Base-by-base conservation (phyloP, 352 stramenopile genomes). In the Blastocystis sp. region DNA sequence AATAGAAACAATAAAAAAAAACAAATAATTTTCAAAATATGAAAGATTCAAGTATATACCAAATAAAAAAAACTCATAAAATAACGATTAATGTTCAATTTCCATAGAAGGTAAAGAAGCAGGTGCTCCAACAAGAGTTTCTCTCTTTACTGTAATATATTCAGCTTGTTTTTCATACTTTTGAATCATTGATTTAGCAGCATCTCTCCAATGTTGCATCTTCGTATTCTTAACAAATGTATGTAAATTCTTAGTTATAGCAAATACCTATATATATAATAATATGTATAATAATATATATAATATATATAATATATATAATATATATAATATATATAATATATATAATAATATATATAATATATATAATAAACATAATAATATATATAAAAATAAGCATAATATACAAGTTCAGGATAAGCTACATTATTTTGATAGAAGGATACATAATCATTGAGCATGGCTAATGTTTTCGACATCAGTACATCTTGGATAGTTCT, bases 381-480 rank as follows among this genome's bases (percentile, higher is more conserved):
- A 88, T 69, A 67, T 64, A 45, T 43, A 71, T 34, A 36, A 87
- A 77, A 78, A 79, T 80, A n/a, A n/a, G n/a, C n/a, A n/a, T n/a
- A 76, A 56, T 92, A 77, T 0, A 78, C 79, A 54, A 93, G 82
- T 70, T 95, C 88, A 0, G 86, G 88, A 72, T 93, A 94, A 16
- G 79, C 84, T 36, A 91, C 81, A 56, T 86, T 86, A 69, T 88
- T 93, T 67, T 84, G 81, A 73, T 94, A 91, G 41, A 94, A 73
- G 65, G 93, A 82, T 32, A 88, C 79, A 69, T 94, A 85, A 52
- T 80, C 76, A 69, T 93, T 81, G 47, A 95, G 70, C 39, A 95
- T 68, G 48, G 91, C 75, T 71, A 94, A 91, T 5, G 87, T 70
- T 66, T 81, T 77, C n/a, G 79, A 77, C 27, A 94, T 72, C 24